Base-by-base conservation (phyloP, 2,329 filamentous ascomycete genomes). In the Pseudogymnoascus verrucosus region DNA sequence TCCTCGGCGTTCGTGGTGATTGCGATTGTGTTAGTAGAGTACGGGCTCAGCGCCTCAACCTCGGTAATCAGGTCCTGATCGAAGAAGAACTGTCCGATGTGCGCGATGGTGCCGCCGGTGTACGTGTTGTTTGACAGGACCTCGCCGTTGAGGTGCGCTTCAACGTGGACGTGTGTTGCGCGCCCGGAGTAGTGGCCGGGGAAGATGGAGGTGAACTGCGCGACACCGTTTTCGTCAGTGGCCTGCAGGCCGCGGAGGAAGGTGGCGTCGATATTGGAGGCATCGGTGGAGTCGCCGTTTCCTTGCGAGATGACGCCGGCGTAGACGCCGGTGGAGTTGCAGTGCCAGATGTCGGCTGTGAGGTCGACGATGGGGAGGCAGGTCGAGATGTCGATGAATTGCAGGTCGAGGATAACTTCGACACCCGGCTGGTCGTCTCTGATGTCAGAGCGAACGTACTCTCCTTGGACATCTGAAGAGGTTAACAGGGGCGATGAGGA, bases 11-110 rank as follows among this genome's bases (percentile, higher is more conserved):
- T 85, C 42, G 69, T 73, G 4, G 79, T 85, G 19, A 81, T 63
- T 0, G 67, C 61, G 65, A 81, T 76, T 0, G 74, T 77, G 73
- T 84, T 84, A 63, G 72, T 71, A 4, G 65, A 72, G 72, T 84
- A 84, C 0, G 82, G 80, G 0, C 70, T 64, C 0, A 74, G 76
- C 8, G 72, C 71, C 65, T 85, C 80, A 63, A 88, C 82, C 40
- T 76, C 66, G 26, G 69, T 68, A 67, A 84, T 79, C 8, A 89
- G 79, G 66, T 78, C 76, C 71, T 87, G 81, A 71, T 88, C 84
- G 71, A 86, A 85, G 78, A 85, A 89, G 61, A 86, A 70, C 71
- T 89, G 86, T 16, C 86, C 85, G 40, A 88, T 78, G 74, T 89
- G 85, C 6, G 81, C 79, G 64, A 83, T 78, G 61, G 74, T 77